Evolutionary conservation across 2,329 filamentous ascomycete genomes (phyloP), one percentile per base, ranked within the genome.

Genomic region (Sporothrix sp.): DNA sequence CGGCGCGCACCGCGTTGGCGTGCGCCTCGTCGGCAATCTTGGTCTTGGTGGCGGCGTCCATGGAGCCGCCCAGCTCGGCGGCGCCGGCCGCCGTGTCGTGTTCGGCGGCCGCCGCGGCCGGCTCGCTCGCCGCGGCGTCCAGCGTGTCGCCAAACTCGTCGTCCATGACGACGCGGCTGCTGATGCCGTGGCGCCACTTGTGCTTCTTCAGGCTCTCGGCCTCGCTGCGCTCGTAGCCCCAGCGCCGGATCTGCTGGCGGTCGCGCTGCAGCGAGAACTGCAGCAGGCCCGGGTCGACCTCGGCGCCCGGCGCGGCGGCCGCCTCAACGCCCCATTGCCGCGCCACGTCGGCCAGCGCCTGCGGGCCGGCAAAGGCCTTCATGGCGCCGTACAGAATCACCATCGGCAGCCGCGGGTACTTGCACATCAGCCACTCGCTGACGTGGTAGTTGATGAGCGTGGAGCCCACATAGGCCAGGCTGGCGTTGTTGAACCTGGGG

Each of bases 301-400:
- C 91, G 53, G 80, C 80, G 46, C 91, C 93, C 0, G 93, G 93
- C 18, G 81, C 84, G 10, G 85, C 87, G n/a, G 87, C 91, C 38
- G 75, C 70, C 65, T 97, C 91, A 14, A 97, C 81, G 68, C 93
- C 93, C 93, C 93, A 98, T 69, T 93, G 85, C 55, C 76, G 73
- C 14, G 86, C 81, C 57, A 97, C 77, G 18, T 81, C 73, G 47
- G 82, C 72, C 42, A 97, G 75, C 1, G 90, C 82, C 58, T 81
- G 79, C 6, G 80, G 76, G 4, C 93, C 93, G 42, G 83, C 77
- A 65, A 88, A 97, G 42, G 87, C 89, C 61, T 85, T 83, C 72
- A 95, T 83, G 28, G 88, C 85, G 48, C 89, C 82, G 68, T 88
- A 94, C 48, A 95, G 71, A 51, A 98, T 84, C n/a, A 78, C 70